These are phyloP conservation scores for Curvularia hawaiiensis DNA, from an alignment of 2,329 filamentous ascomycete genomes.

Conservation along the genomic window DNA sequence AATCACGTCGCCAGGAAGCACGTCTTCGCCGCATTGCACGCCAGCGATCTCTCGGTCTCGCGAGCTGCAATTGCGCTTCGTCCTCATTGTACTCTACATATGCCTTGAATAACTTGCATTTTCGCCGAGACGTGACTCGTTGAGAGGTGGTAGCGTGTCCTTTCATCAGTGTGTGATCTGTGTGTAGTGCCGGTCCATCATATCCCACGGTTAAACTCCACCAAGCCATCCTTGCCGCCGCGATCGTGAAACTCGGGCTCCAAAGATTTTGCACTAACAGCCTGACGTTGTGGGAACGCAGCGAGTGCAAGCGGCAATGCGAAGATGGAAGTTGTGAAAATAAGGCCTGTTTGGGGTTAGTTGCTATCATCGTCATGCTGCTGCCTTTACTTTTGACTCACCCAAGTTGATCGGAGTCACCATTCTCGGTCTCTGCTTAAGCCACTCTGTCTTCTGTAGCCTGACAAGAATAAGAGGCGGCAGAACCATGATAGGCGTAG, in stretches of 20 bases:
- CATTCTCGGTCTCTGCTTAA: slow-evolving; percentile 75
- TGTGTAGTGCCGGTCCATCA: slow-evolving; percentile 49
- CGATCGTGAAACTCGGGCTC: slow-evolving; percentile 86
- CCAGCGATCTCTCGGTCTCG: neutral
- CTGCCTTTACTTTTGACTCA: slow-evolving; percentile 56
- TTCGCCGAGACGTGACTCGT: neutral
- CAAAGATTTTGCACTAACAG: slow-evolving; percentile 73
- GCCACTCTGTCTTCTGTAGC: slow-evolving; percentile 82
- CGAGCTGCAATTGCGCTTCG: neutral
- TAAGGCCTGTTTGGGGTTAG: slow-evolving; percentile 59
- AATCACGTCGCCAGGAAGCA: slow-evolving; percentile 22
- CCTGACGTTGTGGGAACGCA: slow-evolving; percentile 90
- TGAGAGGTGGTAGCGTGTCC: neutral
- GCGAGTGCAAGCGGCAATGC: slow-evolving; percentile 88
- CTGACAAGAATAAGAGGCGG: slow-evolving; percentile 85
- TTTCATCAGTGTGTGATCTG: slow-evolving; percentile 2
- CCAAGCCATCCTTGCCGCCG: slow-evolving; percentile 78
- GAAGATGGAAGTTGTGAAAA: slow-evolving; percentile 83
- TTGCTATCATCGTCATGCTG: slow-evolving; percentile 62
- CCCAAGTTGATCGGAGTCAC: slow-evolving; percentile 84
- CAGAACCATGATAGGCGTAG: slow-evolving; percentile 95
- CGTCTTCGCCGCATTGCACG: slow-evolving; percentile 17
- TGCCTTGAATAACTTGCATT: neutral
- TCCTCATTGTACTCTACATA: neutral
- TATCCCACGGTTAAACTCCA: slow-evolving; percentile 97